These are phyloP conservation scores for Claviceps monticola DNA, from an alignment of 2,329 filamentous ascomycete genomes.

Conservation along the genomic window DNA sequence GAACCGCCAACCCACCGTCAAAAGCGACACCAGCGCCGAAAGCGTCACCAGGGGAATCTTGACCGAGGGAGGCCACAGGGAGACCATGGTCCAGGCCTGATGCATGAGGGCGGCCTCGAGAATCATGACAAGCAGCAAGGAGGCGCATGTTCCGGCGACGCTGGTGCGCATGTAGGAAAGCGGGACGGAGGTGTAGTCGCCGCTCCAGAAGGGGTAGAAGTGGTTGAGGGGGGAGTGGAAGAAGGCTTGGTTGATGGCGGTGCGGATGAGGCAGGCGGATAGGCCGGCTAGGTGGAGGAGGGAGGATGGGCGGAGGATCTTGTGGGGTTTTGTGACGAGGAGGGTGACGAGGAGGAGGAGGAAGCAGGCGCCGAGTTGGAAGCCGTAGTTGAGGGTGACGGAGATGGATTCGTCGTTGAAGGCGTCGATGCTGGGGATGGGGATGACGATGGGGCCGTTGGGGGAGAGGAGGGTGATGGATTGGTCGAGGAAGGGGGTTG, in stretches of 20 bases:
- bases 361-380: conserved; percentile 55
- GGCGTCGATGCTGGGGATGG: conserved; percentile 19
- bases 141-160: conserved; percentile 26
- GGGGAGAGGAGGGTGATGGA: conserved; percentile 20
- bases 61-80: conserved; percentile 28
- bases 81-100: conserved; percentile 39
- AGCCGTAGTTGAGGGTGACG: conserved; percentile 48
- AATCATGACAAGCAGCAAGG: conserved; percentile 29
- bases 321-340: conserved; percentile 50
- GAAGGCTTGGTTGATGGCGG: conserved; percentile 41
- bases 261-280: conserved; percentile 44
- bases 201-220: conserved; percentile 44
- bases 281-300: conserved; percentile 51
- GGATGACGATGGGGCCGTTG: conserved; percentile 16
- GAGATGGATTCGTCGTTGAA: conserved; percentile 19
- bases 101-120: conserved; percentile 34
- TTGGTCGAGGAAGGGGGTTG: conserved; percentile 15
- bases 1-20: conserved; percentile 19
- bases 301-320: conserved; percentile 50
- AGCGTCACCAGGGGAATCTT: conserved; percentile 17
- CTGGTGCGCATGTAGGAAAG: conserved; percentile 20
- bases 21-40: conserved; percentile 22
- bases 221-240: conserved; percentile 47
- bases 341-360: conserved; percentile 53
- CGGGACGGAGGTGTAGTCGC: conserved; percentile 38